Evolutionary conservation across 768 basidiomycete species (phyloP), one percentile per base, ranked within the genome.

Genomic region (Cytidiella melzeri): DNA sequence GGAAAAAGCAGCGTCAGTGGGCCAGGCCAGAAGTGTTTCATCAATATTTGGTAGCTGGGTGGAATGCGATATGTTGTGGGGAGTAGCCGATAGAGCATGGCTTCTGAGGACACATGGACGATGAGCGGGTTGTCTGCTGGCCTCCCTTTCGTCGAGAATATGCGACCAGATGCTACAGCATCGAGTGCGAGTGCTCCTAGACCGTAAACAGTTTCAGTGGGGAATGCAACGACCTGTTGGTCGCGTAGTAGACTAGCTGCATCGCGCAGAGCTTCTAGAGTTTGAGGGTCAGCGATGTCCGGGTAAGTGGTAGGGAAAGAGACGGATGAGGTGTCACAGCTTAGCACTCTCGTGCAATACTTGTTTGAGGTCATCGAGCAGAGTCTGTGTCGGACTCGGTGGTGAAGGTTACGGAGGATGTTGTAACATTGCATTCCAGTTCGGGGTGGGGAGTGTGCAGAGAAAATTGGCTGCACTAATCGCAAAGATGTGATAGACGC

Each of bases 161-260:
- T 93, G 57, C 75, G 76, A 2, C 74, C 61, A 4, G 81, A 77
- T 2, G 94, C 92, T 13, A 67, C 55, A 6, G 76, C 55, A 57
- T 81, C 70, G 40, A 92, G 69, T 0, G 95, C 92, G 19, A 83
- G 68, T 0, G 92, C 96, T 24, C 89, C 96, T n/a, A 99, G 81
- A 1, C 96, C 96, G 66, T 98, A 99, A 10, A 99, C 96, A 0
- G 96, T 98, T 68, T 99, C 96, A 25, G 96, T 97, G 0, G 96
- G 95, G 62, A 99, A 89, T 0, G 85, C 94, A 48, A 98, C 86
- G 19, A 79, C 73, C 50, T 79, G 70, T 20, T 68, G 68, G 27
- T 74, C 57, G 41, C 73, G 65, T 5, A 88, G 74, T 48, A 77
- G 73, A 48, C 72, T 69, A 5, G 81, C 69, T 0, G 88, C 90